A percentile compares a stretch with the other conserved stretches of the same genome.
Evolutionary conservation across 768 basidiomycete species (phyloP).

Genomic region (Phylloporus arenicola): DNA sequence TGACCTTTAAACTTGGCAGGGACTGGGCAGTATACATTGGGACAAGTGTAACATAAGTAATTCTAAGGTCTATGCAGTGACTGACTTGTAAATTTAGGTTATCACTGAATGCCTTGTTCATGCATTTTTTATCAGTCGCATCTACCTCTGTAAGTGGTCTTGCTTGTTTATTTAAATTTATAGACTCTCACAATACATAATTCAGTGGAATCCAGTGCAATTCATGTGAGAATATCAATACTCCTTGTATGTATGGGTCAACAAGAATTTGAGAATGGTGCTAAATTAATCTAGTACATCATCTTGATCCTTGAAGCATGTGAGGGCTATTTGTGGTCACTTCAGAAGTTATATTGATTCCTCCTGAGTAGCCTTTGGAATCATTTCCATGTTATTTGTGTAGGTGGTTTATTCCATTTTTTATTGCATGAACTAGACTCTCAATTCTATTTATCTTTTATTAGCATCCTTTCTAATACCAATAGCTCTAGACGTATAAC

Average conservation of each 20-base stretch:
- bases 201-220: constrained; percentile 8
- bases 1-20: constrained; percentile 4
- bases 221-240: not conserved
- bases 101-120: constrained; percentile 21
- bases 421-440: not conserved
- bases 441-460: not conserved
- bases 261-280: not conserved
- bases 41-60: constrained; percentile 11
- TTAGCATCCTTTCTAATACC: not conserved
- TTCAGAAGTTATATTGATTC: constrained; percentile 2
- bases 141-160: constrained; percentile 19
- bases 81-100: constrained; percentile 12
- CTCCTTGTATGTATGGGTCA: constrained; percentile 15
- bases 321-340: not conserved
- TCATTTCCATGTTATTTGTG: constrained; percentile 4
- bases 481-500: not conserved
- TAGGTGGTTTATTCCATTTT: constrained; percentile 5
- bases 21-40: constrained; percentile 8
- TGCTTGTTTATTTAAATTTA: not conserved
- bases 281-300: constrained; percentile 10
- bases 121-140: constrained; percentile 18
- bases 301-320: constrained; percentile 19
- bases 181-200: not conserved
- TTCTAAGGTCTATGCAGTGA: not conserved
- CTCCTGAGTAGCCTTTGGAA: constrained; percentile 14